Conservation (phyloP, 768 basidiomycete species). For the Mycena haematopus region DNA sequence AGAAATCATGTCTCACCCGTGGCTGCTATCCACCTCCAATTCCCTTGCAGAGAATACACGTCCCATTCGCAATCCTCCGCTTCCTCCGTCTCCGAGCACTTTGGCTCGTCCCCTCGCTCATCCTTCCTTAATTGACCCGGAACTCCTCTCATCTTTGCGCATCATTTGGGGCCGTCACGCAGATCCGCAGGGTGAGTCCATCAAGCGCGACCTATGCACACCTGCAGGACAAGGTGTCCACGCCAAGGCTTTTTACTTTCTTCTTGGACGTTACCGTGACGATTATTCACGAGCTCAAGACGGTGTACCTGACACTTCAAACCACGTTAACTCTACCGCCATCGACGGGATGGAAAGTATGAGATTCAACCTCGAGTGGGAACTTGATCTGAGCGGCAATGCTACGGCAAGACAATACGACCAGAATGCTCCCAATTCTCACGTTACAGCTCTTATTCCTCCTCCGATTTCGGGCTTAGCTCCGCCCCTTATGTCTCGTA, state of each 20-base stretch:
- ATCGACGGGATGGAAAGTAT: conserved; percentile 35
- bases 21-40: conserved; percentile 61
- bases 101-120: conserved; percentile 76
- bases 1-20: conserved; percentile 86
- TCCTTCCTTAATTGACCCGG: conserved; percentile 73
- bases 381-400: conserved; percentile 37
- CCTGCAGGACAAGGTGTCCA: conserved; percentile 73
- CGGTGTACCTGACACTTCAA: conserved; percentile 39
- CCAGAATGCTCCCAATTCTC: conserved; percentile 26
- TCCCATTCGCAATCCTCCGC: conserved; percentile 42
- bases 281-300: conserved; percentile 55
- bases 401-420: conserved; percentile 37
- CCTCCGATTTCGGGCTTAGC: conserved; percentile 26
- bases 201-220: conserved; percentile 71
- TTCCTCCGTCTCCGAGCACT: conserved; percentile 69
- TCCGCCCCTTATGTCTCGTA: conserved; percentile 33
- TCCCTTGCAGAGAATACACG: conserved; percentile 31
- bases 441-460: conserved; percentile 14
- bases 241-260: conserved; percentile 90
- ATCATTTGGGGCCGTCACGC: conserved; percentile 86
- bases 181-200: conserved; percentile 55
- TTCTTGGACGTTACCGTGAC: conserved; percentile 79
- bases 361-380: conserved; percentile 48
- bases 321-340: conserved; percentile 18
- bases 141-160: conserved; percentile 77